phyloP scores from a whole-genome alignment of 306 rosid genomes.

The Glycine soja region DNA sequence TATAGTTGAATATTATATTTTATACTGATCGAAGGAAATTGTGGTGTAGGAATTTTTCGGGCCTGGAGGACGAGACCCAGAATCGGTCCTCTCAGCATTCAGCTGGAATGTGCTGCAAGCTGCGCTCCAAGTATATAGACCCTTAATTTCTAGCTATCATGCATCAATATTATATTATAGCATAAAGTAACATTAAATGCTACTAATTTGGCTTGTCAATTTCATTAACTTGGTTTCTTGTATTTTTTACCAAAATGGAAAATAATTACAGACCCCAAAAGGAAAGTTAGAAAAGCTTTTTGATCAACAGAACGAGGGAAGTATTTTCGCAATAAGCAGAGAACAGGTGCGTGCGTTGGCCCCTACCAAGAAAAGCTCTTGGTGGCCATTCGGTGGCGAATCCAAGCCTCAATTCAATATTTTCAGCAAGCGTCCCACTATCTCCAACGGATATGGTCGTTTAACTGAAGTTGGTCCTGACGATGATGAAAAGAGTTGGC shows the following conservation, averaged over 20 bases:
- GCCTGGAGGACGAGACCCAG: slow-evolving; percentile 62
- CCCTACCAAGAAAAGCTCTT: slow-evolving; percentile 25
- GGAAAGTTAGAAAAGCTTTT: slow-evolving; percentile 56
- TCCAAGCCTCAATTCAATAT: slow-evolving; percentile 57
- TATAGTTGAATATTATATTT: too few species aligned
- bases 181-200: too few species aligned
- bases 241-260: too few species aligned
- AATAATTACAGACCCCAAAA: slow-evolving; percentile 44
- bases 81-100: slow-evolving; percentile 71
- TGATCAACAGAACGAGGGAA: slow-evolving; percentile 53
- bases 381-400: slow-evolving; percentile 67
- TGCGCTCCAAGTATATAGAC: slow-evolving; percentile 55
- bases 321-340: slow-evolving; percentile 57
- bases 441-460: slow-evolving; percentile 62
- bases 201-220: too few species aligned
- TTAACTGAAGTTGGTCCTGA: slow-evolving; percentile 54
- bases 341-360: slow-evolving; percentile 50
- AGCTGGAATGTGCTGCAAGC: slow-evolving; percentile 71
- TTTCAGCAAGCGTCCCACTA: slow-evolving; percentile 47
- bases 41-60: slow-evolving; percentile 58
- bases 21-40: background rate
- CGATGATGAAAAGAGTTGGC: slow-evolving; percentile 37
- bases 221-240: too few species aligned
- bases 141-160: background rate
- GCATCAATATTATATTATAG: too few species aligned